Conservation (phyloP, 2,329 filamentous ascomycete genomes). For the Sclerotiophoma versabilis region DNA sequence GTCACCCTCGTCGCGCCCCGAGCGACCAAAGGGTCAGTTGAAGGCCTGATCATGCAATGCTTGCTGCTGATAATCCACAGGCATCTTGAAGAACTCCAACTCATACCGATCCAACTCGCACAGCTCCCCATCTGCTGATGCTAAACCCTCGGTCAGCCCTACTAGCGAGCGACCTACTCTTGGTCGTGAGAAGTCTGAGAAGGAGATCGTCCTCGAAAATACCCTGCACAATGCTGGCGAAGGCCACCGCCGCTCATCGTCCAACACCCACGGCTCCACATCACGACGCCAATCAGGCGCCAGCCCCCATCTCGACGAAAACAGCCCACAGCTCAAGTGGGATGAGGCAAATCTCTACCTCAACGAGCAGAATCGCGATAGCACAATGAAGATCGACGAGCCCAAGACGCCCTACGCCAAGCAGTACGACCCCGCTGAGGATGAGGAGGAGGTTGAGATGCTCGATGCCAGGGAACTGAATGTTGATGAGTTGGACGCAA, state of each 20-base stretch:
- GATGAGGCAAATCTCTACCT: conserved; percentile 98
- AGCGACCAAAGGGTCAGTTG: conserved; percentile 55
- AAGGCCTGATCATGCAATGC: not conserved
- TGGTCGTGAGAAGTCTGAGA: conserved; percentile 68
- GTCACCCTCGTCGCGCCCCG: conserved; percentile 46
- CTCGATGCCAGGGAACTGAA: conserved; percentile 75
- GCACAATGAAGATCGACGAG: conserved; percentile 99
- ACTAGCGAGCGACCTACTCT: conserved; percentile 50
- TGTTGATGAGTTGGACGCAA: conserved; percentile 70
- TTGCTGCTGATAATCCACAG: conserved; percentile 56
- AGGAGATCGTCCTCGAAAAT: conserved; percentile 92
- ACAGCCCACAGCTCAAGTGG: conserved; percentile 87
- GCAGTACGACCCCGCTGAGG: conserved; percentile 88
- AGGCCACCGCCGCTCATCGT: conserved; percentile 82
- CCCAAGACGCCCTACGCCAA: conserved; percentile 97
- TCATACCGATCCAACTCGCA: conserved; percentile 63
- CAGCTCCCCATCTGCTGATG: conserved; percentile 55
- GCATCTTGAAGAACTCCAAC: conserved; percentile 88
- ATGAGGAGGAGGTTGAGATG: conserved; percentile 73
- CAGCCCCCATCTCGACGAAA: conserved; percentile 61
- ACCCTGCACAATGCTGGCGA: conserved; percentile 88
- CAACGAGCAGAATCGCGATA: conserved; percentile 92
- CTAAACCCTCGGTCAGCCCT: conserved; percentile 43
- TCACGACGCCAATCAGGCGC: conserved; percentile 75
- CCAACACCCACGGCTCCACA: conserved; percentile 69